A percentile compares a stretch with the other conserved stretches of the same genome.
Conservation (phyloP, 1,284 basidiomycete genomes). For the Mixia osmundae region DNA sequence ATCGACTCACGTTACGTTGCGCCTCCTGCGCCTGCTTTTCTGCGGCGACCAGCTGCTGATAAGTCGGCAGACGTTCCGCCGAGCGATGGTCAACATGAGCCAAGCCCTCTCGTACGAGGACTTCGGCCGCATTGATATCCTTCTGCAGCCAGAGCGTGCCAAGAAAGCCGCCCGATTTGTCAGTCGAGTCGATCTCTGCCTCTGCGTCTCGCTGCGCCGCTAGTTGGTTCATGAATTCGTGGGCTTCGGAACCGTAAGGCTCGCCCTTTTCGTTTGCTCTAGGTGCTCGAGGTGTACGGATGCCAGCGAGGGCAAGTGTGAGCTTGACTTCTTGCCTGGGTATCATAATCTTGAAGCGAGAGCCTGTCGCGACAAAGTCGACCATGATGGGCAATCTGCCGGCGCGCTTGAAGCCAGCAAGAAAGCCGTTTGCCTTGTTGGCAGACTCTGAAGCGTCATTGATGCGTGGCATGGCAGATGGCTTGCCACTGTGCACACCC, state of each 20-base stretch:
- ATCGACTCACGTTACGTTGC: slow-evolving; percentile 41
- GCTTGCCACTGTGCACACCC: slow-evolving; percentile 84
- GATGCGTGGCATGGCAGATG: slow-evolving; percentile 37
- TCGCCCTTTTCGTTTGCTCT: slow-evolving; percentile 58
- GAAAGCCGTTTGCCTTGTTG: slow-evolving; percentile 41
- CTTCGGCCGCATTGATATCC: slow-evolving; percentile 58
- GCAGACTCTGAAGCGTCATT: slow-evolving; percentile 68
- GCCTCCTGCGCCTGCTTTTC: slow-evolving; percentile 34
- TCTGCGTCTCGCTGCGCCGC: slow-evolving; percentile 92
- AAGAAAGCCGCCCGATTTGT: slow-evolving; percentile 92
- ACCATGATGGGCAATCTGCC: slow-evolving; percentile 65
- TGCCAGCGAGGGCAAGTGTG: slow-evolving; percentile 52
- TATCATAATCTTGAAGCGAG: slow-evolving; percentile 56
- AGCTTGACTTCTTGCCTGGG: slow-evolving; percentile 79
- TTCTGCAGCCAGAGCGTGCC: slow-evolving; percentile 60
- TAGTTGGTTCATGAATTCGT: slow-evolving; percentile 49
- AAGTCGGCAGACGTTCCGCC: slow-evolving; percentile 54
- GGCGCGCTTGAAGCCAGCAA: slow-evolving; percentile 73
- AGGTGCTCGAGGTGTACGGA: slow-evolving; percentile 24
- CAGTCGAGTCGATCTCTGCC: slow-evolving; percentile 64
- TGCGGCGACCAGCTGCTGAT: slow-evolving; percentile 53
- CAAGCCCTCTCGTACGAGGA: slow-evolving; percentile 55
- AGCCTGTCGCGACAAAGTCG: slow-evolving; percentile 80
- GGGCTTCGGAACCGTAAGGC: slow-evolving; percentile 61
- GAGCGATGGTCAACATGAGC: slow-evolving; percentile 67